Percentiles rank a stretch among this genome's conserved stretches.
Conservation (phyloP, 2,329 filamentous ascomycete genomes). For the Cucurbitaria berberidis region DNA sequence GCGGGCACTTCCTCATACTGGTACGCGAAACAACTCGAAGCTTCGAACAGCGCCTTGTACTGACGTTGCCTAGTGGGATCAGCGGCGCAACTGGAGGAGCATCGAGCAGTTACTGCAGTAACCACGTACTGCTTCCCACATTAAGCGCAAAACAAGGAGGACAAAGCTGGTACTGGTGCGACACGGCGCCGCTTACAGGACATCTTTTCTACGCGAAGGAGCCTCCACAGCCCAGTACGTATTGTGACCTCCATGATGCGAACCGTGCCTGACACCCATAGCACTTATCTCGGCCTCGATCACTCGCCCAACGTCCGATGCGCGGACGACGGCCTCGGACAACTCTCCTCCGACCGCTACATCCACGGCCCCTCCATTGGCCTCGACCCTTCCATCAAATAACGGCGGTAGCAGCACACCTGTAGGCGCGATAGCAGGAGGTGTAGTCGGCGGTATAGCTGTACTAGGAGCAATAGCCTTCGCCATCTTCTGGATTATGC, state of each 20-base stretch:
- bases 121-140: conserved; percentile 8
- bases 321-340: background rate
- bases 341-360: background rate
- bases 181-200: conserved; percentile 9
- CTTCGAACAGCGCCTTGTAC: background rate
- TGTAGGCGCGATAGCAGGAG: conserved; percentile 8
- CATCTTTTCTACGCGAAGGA: conserved; percentile 8
- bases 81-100: conserved; percentile 8
- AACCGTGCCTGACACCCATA: background rate
- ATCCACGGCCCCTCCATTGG: background rate
- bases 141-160: background rate
- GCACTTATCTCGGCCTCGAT: background rate
- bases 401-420: background rate
- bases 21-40: background rate
- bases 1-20: conserved; percentile 6
- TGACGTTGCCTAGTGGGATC: background rate
- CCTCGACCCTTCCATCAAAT: background rate
- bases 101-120: conserved; percentile 8
- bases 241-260: background rate
- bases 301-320: background rate
- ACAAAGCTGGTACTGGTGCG: conserved; percentile 14
- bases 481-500: conserved; percentile 4
- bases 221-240: conserved; percentile 12
- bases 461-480: conserved; percentile 5
- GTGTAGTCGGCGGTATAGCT: conserved; percentile 7